Percentiles rank a stretch among this genome's conserved stretches.
phyloP scores from a whole-genome alignment of 1,284 basidiomycete species.

The Sporisorium sorghi region DNA sequence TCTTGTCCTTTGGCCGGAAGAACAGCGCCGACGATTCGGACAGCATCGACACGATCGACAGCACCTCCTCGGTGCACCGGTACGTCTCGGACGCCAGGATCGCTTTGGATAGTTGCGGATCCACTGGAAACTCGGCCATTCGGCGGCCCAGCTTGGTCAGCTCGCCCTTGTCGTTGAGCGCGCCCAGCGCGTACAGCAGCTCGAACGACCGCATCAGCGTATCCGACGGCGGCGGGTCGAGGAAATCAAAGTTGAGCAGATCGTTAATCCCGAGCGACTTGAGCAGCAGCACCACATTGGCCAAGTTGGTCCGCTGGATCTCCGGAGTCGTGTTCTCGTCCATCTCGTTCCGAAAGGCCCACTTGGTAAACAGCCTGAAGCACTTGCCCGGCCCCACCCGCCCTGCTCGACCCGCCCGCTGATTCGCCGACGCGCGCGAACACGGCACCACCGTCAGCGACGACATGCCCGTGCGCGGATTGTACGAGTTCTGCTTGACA shows the following conservation, averaged over 20 bases:
- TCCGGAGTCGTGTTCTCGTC: slow-evolving; percentile 76
- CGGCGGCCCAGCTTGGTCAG: slow-evolving; percentile 92
- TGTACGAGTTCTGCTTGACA: slow-evolving; percentile 69
- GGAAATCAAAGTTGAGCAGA: slow-evolving; percentile 76
- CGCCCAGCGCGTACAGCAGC: slow-evolving; percentile 92
- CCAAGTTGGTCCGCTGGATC: slow-evolving; percentile 73
- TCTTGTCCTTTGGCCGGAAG: slow-evolving; percentile 91
- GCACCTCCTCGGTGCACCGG: slow-evolving; percentile 94
- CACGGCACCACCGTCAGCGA: slow-evolving; percentile 73
- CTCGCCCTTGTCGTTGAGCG: slow-evolving; percentile 94
- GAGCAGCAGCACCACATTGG: slow-evolving; percentile 75
- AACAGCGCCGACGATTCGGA: slow-evolving; percentile 94
- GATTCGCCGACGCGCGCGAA: slow-evolving; percentile 95
- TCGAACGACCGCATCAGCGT: slow-evolving; percentile 96
- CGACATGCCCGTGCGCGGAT: slow-evolving; percentile 68
- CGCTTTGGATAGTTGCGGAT: slow-evolving; percentile 95
- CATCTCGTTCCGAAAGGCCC: slow-evolving; percentile 76
- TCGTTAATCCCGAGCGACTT: slow-evolving; percentile 77
- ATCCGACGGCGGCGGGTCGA: slow-evolving; percentile 84
- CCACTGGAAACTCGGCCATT: slow-evolving; percentile 99
- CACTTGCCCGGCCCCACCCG: slow-evolving; percentile 98
- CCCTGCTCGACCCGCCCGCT: slow-evolving; percentile 94
- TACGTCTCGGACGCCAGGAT: slow-evolving; percentile 96
- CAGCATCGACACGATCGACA: slow-evolving; percentile 98
- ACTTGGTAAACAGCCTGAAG: slow-evolving; percentile 82